Evolutionary conservation across 352 stramenopile species (phyloP), one percentile per base, ranked within the genome.

Genomic region (Phytophthora sp.): DNA sequence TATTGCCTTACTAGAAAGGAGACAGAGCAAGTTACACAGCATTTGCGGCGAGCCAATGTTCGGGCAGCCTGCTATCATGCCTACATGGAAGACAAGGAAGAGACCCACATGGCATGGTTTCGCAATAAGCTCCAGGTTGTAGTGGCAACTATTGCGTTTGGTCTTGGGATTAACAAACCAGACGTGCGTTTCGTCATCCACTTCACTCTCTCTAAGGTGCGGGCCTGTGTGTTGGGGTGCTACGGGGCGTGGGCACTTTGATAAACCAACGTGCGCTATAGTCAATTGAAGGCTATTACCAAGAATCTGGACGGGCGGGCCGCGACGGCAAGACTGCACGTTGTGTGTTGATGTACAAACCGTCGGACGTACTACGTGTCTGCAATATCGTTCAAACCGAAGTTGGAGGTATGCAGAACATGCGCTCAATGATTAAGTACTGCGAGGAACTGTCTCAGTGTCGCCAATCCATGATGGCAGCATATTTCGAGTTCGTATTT

Each of bases 271-370:
- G 18, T 44, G 17, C 38, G 94, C 42, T 60, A 3, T 17, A 89
- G 78, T 97, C 87, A 8, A 72, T 99, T 32, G 97, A 99, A 78
- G 96, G 90, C 1, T 99, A 99, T 64, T 99, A 98, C 63, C 97
- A 99, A 76, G 96, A 99, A 77, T 96, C 88, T 12, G 97, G 97
- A 6, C 79, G 97, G 42, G 97, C 94, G 35, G 97, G 97, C 34
- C 83, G 97, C 27, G 97, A 99, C 75, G 97, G 97, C 7, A 66
- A 94, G 1, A 63, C 88, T 11, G 76, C 87, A 6, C 76, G 89
- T n/a, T 98, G 94, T 62, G 72, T 97, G 8, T 56, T 98, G 23
- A 87, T 96, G 68, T 98, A 97, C 54, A 75, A 74, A 10, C 54
- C 74, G 0, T 79, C 75, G 10, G 93, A 98, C 60, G 88, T 94